These are phyloP conservation scores for Adenanthera pavonina DNA, from an alignment of 306 rosid genomes.

Conservation along the genomic window DNA sequence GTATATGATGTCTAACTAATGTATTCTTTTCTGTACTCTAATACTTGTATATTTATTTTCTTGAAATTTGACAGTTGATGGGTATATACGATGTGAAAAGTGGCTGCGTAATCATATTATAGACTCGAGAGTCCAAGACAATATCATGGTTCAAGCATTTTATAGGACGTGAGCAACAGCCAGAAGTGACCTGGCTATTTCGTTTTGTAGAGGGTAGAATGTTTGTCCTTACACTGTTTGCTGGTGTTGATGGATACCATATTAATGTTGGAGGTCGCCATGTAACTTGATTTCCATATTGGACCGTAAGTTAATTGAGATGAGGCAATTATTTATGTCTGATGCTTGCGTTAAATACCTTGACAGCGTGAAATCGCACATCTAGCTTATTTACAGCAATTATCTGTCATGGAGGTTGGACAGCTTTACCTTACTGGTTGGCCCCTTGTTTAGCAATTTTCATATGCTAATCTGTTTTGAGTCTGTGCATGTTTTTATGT, in stretches of 20 bases:
- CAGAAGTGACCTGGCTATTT: slow-evolving; percentile 96
- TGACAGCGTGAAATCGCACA: slow-evolving; percentile 30
- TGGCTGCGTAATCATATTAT: slow-evolving; percentile 80
- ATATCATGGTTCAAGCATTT: slow-evolving; percentile 97
- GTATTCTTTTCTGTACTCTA: not conserved
- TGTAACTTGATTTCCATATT: slow-evolving; percentile 88
- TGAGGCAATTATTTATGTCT: slow-evolving; percentile 19
- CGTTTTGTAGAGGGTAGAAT: slow-evolving; percentile 90
- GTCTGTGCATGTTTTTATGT: not conserved
- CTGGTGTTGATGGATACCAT: slow-evolving; percentile 94
- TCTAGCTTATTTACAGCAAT: slow-evolving; percentile 9
- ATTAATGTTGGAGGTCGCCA: slow-evolving; percentile 90
- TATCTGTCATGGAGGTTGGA: not conserved
- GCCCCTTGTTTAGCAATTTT: not conserved
- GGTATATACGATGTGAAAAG: slow-evolving; percentile 79
- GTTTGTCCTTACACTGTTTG: slow-evolving; percentile 88
- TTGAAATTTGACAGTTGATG: slow-evolving; percentile 79
- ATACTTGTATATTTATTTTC: slow-evolving; percentile 24
- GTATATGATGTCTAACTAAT: slow-evolving; percentile 9
- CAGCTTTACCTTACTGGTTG: not conserved
- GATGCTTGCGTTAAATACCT: slow-evolving; percentile 29
- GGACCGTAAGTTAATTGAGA: slow-evolving; percentile 67
- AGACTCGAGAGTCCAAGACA: slow-evolving; percentile 87
- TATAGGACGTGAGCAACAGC: slow-evolving; percentile 95
- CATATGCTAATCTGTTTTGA: not conserved